Conservation (phyloP, 352 stramenopile genomes). For the Phytopythium sindhum region DNA sequence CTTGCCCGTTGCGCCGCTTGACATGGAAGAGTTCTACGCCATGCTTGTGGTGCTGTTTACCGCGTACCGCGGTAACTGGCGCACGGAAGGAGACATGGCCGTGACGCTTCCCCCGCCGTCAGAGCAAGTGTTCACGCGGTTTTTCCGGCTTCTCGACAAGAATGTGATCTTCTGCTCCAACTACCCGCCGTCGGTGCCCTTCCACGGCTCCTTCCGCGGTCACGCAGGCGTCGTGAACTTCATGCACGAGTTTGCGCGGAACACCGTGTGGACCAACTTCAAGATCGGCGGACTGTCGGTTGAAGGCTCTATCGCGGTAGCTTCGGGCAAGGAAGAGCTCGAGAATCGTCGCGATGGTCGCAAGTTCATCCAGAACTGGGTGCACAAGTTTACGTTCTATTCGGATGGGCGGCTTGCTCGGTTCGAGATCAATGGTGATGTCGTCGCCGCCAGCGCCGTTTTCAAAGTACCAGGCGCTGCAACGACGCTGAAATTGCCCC, state of each 20-base stretch:
- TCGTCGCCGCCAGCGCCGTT: constrained; percentile 80
- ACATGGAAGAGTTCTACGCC: constrained; percentile 89
- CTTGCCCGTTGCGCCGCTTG: constrained; percentile 69
- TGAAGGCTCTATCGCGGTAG: constrained; percentile 82
- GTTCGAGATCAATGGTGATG: constrained; percentile 88
- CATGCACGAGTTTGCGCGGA: constrained; percentile 74
- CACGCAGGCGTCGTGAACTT: constrained; percentile 69
- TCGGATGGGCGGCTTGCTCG: constrained; percentile 75
- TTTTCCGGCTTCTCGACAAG: constrained; percentile 83
- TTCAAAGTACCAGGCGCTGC: constrained; percentile 84
- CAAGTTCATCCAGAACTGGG: constrained; percentile 88
- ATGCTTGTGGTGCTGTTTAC: constrained; percentile 89
- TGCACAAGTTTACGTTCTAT: constrained; percentile 90
- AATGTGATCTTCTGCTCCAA: constrained; percentile 88
- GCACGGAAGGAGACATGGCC: constrained; percentile 84
- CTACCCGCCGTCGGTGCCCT: constrained; percentile 85
- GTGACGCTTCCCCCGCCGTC: constrained; percentile 82
- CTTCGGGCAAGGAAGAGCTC: constrained; percentile 82
- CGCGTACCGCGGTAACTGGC: constrained; percentile 71
- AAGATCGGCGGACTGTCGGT: constrained; percentile 81
- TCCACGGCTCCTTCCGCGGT: constrained; percentile 79
- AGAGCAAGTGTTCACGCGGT: constrained; percentile 84
- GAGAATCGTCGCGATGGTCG: constrained; percentile 81
- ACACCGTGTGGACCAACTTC: constrained; percentile 85
- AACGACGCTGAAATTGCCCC: constrained; percentile 82